Conservation (phyloP, 768 basidiomycete species). For the Leccinum rimulosum region DNA sequence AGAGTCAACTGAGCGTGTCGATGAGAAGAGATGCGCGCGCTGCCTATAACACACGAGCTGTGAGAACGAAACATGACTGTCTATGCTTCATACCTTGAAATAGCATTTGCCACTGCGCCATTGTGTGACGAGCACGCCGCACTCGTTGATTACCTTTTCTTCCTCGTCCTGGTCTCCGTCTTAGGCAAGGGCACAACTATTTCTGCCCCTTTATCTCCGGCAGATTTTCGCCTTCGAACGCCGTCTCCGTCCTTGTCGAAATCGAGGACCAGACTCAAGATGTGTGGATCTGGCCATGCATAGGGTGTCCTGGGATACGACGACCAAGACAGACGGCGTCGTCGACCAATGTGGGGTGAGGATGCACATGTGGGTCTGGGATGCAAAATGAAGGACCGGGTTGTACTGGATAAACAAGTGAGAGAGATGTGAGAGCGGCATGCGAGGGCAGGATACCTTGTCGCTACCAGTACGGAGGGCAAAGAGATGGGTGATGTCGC, state of each 20-base stretch:
- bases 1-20: conserved; percentile 81
- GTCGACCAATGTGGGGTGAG: conserved; percentile 79
- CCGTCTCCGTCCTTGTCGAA: conserved; percentile 17
- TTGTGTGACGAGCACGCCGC: conserved; percentile 72
- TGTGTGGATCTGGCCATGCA: conserved; percentile 69
- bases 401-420: conserved; percentile 32
- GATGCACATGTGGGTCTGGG: conserved; percentile 30
- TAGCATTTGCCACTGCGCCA: conserved; percentile 70
- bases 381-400: conserved; percentile 54
- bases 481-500: conserved; percentile 87
- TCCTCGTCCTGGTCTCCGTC: conserved; percentile 32
- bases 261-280: conserved; percentile 34
- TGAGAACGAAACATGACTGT: background rate
- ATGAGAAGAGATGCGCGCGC: conserved; percentile 43
- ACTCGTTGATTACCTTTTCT: conserved; percentile 38
- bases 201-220: conserved; percentile 24
- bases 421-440: background rate
- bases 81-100: conserved; percentile 48
- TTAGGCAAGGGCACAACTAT: conserved; percentile 48
- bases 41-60: conserved; percentile 45
- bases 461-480: conserved; percentile 48
- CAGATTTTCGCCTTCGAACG: conserved; percentile 23
- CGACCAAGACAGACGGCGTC: conserved; percentile 63
- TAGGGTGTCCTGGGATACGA: conserved; percentile 53
- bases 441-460: conserved; percentile 30